Conservation (phyloP, 116 monocot genomes). For the Posidonia oceanica region DNA sequence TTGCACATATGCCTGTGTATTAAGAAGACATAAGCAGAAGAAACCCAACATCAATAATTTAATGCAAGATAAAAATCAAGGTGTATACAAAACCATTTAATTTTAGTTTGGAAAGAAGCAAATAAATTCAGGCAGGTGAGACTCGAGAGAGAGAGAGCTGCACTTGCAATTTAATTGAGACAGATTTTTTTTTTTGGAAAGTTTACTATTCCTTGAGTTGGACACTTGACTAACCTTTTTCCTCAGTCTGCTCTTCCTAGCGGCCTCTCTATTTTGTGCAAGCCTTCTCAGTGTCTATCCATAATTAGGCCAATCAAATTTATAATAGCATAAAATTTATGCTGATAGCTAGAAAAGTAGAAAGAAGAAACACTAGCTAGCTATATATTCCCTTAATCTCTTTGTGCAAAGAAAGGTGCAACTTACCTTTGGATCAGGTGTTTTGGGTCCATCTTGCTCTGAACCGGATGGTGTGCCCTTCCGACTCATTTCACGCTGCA, state of each 20-base stretch:
- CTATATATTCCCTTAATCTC: not conserved
- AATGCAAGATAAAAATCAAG: not conserved
- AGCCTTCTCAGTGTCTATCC: conserved; percentile 67
- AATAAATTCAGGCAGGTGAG: no score
- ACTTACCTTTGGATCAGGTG: conserved; percentile 64
- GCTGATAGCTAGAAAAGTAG: not conserved
- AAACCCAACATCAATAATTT: not conserved
- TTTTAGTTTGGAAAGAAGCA: no score
- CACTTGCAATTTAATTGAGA: not conserved
- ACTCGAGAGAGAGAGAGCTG: no score
- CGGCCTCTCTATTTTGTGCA: conserved; percentile 96
- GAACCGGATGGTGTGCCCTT: conserved; percentile 32
- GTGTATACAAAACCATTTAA: no score
- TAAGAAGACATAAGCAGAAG: not conserved
- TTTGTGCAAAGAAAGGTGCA: not conserved
- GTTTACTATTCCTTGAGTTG: not conserved
- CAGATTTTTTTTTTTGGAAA: no score
- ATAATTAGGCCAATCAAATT: not conserved
- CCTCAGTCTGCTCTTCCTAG: conserved; percentile 83
- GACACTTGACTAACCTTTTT: conserved; percentile 58
- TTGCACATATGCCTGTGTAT: conserved; percentile 81
- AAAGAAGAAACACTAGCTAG: not conserved
- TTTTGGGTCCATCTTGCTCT: conserved; percentile 61
- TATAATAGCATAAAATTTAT: not conserved
- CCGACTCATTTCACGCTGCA: conserved; percentile 20